Conservation (phyloP, 1,139 yeast genomes). For the Pichia sp. region DNA sequence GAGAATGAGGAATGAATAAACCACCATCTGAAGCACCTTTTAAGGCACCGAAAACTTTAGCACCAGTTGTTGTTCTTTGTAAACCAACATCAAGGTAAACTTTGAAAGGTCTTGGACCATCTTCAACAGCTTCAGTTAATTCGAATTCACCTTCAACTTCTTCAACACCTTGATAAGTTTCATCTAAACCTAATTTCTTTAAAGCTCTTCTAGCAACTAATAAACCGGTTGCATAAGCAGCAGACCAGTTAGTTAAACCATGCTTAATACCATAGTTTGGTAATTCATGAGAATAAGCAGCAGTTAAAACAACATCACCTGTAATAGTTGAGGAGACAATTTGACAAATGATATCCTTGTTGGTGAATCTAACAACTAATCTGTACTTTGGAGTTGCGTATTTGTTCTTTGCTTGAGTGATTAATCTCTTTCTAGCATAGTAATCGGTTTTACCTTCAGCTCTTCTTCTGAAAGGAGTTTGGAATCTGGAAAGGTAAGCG, state of each 20-base stretch:
- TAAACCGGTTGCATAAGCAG: conserved; percentile 99
- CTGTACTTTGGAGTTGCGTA: conserved; percentile 99
- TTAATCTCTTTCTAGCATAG: conserved; percentile 99
- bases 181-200: conserved; percentile 96
- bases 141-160: conserved; percentile 99
- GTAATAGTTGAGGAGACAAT: conserved; percentile 93
- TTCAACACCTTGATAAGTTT: conserved; percentile 97
- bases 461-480: conserved; percentile 99
- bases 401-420: conserved; percentile 99
- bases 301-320: conserved; percentile 93
- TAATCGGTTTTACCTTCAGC: conserved; percentile 99
- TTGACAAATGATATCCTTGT: conserved; percentile 98
- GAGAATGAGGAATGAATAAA: conserved; percentile 97
- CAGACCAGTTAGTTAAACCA: conserved; percentile 99
- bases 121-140: conserved; percentile 98
- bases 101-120: conserved; percentile 99
- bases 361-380: conserved; percentile 99
- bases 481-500: conserved; percentile 99
- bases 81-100: conserved; percentile 99
- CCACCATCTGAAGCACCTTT: conserved; percentile 99
- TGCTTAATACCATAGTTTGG: conserved; percentile 96
- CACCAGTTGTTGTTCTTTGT: conserved; percentile 99
- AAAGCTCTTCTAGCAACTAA: conserved; percentile 99
- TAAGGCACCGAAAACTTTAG: conserved; percentile 97
- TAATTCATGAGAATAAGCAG: conserved; percentile 98